Evolutionary conservation across 2,329 filamentous ascomycete species (phyloP).

Genomic region (Penicillium sp.): DNA sequence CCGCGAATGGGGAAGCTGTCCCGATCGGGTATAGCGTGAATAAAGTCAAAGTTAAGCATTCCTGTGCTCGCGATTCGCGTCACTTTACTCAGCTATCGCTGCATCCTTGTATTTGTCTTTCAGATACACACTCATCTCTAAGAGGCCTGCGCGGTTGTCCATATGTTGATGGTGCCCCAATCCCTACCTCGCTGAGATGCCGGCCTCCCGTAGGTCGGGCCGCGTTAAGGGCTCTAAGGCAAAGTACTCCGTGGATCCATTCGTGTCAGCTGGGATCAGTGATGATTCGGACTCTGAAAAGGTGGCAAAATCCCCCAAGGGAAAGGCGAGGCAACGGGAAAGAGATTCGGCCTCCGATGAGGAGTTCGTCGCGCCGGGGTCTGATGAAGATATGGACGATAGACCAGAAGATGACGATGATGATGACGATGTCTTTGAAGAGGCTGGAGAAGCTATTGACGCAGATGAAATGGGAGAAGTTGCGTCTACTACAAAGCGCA

Average conservation of each 20-base stretch:
- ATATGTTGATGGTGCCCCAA: background rate
- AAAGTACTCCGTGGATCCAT: conserved; percentile 36
- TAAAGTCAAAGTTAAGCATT: conserved; percentile 5
- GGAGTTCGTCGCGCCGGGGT: conserved; percentile 28
- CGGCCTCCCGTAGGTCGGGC: conserved; percentile 32
- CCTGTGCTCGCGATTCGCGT: background rate
- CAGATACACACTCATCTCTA: background rate
- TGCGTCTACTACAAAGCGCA: conserved; percentile 7
- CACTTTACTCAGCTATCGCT: background rate
- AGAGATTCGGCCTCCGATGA: conserved; percentile 32
- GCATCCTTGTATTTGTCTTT: background rate
- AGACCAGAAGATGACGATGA: conserved; percentile 15
- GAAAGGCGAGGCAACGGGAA: conserved; percentile 16
- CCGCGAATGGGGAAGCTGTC: background rate
- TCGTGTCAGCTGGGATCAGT: conserved; percentile 32
- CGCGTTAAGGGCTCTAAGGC: conserved; percentile 30
- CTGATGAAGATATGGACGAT: conserved; percentile 17
- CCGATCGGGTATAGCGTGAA: conserved; percentile 11
- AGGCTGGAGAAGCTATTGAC: conserved; percentile 14
- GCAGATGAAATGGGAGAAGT: conserved; percentile 16
- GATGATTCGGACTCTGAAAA: conserved; percentile 25
- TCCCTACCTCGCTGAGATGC: conserved; percentile 17
- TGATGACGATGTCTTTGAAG: conserved; percentile 19
- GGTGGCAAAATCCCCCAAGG: conserved; percentile 3
- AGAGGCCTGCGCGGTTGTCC: background rate